phyloP scores from a whole-genome alignment of 768 basidiomycete genomes.

The Macrocybe gigantea region DNA sequence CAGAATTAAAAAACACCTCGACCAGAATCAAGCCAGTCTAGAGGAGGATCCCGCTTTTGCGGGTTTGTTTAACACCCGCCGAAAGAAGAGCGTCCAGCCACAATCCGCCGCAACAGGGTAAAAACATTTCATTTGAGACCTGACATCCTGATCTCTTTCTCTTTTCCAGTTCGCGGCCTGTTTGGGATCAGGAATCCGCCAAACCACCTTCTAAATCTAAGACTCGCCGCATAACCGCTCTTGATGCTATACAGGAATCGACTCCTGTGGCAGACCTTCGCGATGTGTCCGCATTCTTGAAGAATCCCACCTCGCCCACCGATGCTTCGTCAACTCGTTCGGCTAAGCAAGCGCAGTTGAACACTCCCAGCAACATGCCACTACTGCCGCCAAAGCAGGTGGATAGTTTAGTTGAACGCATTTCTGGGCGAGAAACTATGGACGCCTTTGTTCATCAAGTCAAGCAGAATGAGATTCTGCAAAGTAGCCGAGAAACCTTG shows the following conservation, averaged over 20 bases:
- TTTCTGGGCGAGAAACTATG: slow-evolving; percentile 23
- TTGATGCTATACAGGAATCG: slow-evolving; percentile 37
- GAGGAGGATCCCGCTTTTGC: slow-evolving; percentile 54
- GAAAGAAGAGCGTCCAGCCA: slow-evolving; percentile 39
- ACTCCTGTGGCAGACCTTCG: slow-evolving; percentile 46
- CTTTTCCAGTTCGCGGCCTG: slow-evolving; percentile 4
- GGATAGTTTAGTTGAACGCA: slow-evolving; percentile 31
- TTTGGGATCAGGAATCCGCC: neutral
- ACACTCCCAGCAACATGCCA: neutral
- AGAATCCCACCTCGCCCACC: slow-evolving; percentile 35
- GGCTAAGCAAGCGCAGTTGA: slow-evolving; percentile 10
- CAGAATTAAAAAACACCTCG: slow-evolving; percentile 62
- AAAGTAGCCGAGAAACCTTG: slow-evolving; percentile 29
- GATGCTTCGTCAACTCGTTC: slow-evolving; percentile 19
- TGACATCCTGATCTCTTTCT: neutral
- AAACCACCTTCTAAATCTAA: slow-evolving; percentile 1
- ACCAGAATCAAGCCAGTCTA: slow-evolving; percentile 43
- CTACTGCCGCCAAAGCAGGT: slow-evolving; percentile 31
- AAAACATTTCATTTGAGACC: too few species aligned
- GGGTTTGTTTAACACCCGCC: slow-evolving; percentile 43
- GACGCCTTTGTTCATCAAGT: slow-evolving; percentile 25
- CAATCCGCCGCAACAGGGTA: slow-evolving; percentile 9
- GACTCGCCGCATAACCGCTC: slow-evolving; percentile 20
- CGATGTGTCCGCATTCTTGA: slow-evolving; percentile 49
- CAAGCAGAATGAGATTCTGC: slow-evolving; percentile 28